Base-by-base conservation (phyloP, 345 rosid species). In the Gossypium thurberi region DNA sequence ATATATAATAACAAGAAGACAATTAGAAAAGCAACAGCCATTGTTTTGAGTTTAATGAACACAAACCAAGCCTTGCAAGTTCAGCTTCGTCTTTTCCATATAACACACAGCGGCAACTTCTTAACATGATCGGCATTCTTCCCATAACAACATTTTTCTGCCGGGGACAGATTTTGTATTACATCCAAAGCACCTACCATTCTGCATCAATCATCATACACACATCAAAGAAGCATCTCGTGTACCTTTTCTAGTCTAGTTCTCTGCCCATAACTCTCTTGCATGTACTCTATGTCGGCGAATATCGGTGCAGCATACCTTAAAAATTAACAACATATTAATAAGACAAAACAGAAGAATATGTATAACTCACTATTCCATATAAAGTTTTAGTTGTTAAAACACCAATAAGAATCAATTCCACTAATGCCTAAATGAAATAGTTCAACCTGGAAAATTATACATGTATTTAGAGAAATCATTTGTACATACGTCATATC, bases 41-140 rank as follows among this genome's bases (percentile, higher is more conserved):
- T 47, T 51, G 57, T 10, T 69, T 33, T 47, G 52, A 78, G 14
- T 69, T 75, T 64, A 13, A 57, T 47, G 53, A 76, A 82, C 51
- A 85, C 87, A 76, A 78, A 94, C 98, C 98, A 55, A 84, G 83
- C 82, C 85, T 90, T 50, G 92, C 87, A 84, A 94, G 98, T 81
- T 94, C 98, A 81, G 89, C 95, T 77, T 94, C 98, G 70, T 92
- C 91, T 84, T 88, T 94, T 60, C 95, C 90, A 73, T 80, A 76
- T 75, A 94, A 79, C 42, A 82, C 82, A 79, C 98, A 94, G 76
- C 91, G 73, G 74, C 90, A 74, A 81, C 98, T 90, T 65, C 96
- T 85, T 78, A 94, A 76, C 98, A 94, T 94, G 78, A 92, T 81
- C 56, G 98, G 98, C 91, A 94, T 85, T 80, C 86, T 92, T 77